Evolutionary conservation across 2,329 filamentous ascomycete genomes (phyloP).

Genomic region (Macrophomina tecta): DNA sequence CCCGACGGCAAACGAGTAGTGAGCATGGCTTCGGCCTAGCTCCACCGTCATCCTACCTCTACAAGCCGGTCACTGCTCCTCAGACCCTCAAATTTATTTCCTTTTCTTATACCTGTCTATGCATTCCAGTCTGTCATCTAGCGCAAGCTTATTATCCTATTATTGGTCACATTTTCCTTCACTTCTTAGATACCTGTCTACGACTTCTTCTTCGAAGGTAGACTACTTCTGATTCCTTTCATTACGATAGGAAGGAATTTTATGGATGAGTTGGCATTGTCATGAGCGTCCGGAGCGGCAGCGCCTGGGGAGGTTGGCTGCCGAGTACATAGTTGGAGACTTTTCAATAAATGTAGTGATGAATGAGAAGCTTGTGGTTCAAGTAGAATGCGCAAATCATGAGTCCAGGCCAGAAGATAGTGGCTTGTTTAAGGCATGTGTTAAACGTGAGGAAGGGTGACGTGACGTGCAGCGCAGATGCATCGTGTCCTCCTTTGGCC

Average conservation of each 20-base stretch:
- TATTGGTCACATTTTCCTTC: conserved; percentile 38
- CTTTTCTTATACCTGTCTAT: conserved; percentile 47
- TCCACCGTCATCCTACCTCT: conserved; percentile 26
- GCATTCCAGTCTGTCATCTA: conserved; percentile 33
- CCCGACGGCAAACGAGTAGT: conserved; percentile 6
- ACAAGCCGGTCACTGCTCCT: conserved; percentile 24
- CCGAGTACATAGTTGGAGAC: conserved; percentile 23
- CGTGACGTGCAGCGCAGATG: not conserved
- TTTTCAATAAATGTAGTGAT: conserved; percentile 26
- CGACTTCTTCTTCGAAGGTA: conserved; percentile 32
- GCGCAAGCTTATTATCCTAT: conserved; percentile 37
- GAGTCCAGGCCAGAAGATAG: no score
- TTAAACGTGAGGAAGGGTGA: not conserved
- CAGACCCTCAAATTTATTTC: conserved; percentile 32
- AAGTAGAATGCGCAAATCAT: no score
- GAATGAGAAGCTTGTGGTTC: conserved; percentile 11
- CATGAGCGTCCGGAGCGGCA: conserved; percentile 12
- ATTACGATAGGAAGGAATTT: conserved; percentile 16
- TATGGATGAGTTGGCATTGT: conserved; percentile 10
- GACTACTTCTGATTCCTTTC: conserved; percentile 27
- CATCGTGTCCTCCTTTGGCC: not conserved
- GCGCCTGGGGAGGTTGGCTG: conserved; percentile 26
- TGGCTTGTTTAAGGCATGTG: no score
- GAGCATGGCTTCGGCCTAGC: not conserved
- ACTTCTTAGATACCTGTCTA: conserved; percentile 51